These are phyloP conservation scores for Penicillium sp. DNA, from an alignment of 2,329 filamentous ascomycete genomes.

Conservation along the genomic window DNA sequence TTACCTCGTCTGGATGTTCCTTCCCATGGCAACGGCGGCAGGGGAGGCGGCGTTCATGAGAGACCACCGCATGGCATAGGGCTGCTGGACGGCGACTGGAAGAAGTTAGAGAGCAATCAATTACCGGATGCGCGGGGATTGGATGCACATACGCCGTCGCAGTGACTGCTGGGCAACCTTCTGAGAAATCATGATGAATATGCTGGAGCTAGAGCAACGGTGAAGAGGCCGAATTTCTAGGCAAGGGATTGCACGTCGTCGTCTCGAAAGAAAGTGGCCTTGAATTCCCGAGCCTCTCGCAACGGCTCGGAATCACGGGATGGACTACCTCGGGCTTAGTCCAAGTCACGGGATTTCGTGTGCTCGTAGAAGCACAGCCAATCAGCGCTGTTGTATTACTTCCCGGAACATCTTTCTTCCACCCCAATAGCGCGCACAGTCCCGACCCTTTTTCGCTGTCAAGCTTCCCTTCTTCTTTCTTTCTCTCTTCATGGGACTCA, in stretches of 20 bases:
- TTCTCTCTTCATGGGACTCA: constrained; percentile 42
- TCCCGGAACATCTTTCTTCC: constrained; percentile 45
- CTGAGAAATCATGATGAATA: constrained; percentile 51
- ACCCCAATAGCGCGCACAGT: constrained; percentile 20
- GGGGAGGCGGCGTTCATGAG: constrained; percentile 50
- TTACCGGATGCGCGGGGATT: constrained; percentile 10
- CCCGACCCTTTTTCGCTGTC: constrained; percentile 27
- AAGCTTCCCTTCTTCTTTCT: constrained; percentile 14
- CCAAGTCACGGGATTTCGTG: constrained; percentile 40
- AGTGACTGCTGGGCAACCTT: constrained; percentile 54
- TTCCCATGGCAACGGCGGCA: constrained; percentile 49
- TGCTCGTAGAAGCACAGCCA: constrained; percentile 30
- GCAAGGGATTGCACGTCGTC: constrained; percentile 23
- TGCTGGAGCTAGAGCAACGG: constrained; percentile 13
- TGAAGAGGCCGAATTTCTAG: constrained; percentile 15
- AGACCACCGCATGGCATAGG: constrained; percentile 47
- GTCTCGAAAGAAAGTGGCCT: constrained; percentile 27
- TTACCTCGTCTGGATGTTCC: constrained; percentile 52
- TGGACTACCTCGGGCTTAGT: constrained; percentile 46
- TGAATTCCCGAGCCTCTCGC: constrained; percentile 32
- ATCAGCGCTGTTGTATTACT: constrained; percentile 41
- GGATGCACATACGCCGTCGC: constrained; percentile 51
- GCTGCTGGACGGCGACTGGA: constrained; percentile 52
- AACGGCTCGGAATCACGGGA: constrained; percentile 43
- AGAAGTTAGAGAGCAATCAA: constrained; percentile 30